phyloP scores from a whole-genome alignment of 495 filamentous ascomycete species.

The Cercophora newfieldiana region DNA sequence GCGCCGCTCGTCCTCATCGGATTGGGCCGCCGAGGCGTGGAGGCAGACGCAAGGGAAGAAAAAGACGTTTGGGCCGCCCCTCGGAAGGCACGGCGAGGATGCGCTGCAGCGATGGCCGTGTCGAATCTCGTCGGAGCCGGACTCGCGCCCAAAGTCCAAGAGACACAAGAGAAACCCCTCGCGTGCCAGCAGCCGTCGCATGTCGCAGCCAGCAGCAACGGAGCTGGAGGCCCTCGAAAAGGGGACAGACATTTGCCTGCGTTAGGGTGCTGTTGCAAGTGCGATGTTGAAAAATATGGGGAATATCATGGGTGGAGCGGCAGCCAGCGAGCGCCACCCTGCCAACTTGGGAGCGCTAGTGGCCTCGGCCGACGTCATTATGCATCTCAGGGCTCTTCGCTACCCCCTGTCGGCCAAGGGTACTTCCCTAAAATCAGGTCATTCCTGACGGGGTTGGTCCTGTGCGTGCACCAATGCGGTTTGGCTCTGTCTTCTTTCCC shows the following conservation, averaged over 20 bases:
- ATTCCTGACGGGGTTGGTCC: constrained; percentile 12
- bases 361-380: constrained; percentile 27
- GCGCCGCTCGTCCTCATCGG: not conserved
- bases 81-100: not conserved
- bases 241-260: not conserved
- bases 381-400: constrained; percentile 5
- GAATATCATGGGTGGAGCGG: constrained; percentile 12
- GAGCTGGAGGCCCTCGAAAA: not conserved
- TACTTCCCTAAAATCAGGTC: constrained; percentile 28
- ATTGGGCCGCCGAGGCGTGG: not conserved
- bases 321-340: constrained; percentile 1
- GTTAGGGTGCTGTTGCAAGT: constrained; percentile 2
- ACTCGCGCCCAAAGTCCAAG: not conserved
- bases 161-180: not conserved
- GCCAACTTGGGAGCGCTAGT: constrained; percentile 14
- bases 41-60: not conserved
- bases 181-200: constrained; percentile 1
- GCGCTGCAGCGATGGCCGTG: not conserved
- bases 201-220: not conserved
- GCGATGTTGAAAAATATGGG: constrained; percentile 25
- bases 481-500: constrained; percentile 3
- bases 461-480: constrained; percentile 8
- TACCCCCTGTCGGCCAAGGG: not conserved
- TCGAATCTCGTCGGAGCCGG: not conserved
- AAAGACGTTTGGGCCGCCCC: not conserved